These are phyloP conservation scores for Mortierella polycephala DNA, from an alignment of 371 early-diverging fungal genomes.

Conservation along the genomic window DNA sequence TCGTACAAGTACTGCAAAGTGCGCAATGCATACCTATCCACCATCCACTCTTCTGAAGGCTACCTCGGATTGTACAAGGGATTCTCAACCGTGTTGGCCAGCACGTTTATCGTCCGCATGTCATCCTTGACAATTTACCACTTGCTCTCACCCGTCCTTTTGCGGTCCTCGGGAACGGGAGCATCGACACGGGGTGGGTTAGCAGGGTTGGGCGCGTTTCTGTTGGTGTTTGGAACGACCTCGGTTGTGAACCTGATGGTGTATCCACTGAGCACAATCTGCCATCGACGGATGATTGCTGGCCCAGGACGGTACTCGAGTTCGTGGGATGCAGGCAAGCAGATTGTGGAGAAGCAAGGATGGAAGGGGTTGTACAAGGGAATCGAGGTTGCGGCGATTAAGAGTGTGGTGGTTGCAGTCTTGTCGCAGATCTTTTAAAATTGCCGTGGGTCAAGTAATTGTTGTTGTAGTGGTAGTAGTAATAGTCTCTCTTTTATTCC, in stretches of 20 bases:
- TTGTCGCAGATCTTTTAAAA: constrained; percentile 13
- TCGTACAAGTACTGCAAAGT: constrained; percentile 20
- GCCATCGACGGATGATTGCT: constrained; percentile 38
- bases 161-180: background rate
- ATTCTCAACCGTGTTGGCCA: constrained; percentile 15
- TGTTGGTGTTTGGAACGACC: constrained; percentile 8
- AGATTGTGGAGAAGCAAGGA: constrained; percentile 45
- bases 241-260: constrained; percentile 14
- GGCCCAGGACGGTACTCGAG: constrained; percentile 29
- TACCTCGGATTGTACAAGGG: constrained; percentile 37
- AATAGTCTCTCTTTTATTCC: too few species aligned
- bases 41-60: constrained; percentile 11
- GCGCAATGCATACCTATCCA: constrained; percentile 9
- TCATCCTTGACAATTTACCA: constrained; percentile 26
- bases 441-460: background rate
- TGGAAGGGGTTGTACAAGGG: constrained; percentile 34
- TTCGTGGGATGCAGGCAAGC: constrained; percentile 40
- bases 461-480: too few species aligned
- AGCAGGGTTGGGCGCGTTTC: constrained; percentile 8
- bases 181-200: background rate
- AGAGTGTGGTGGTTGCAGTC: constrained; percentile 13
- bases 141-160: constrained; percentile 8
- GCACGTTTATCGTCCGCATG: constrained; percentile 31
- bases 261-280: constrained; percentile 28
- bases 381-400: constrained; percentile 20